A percentile compares a stretch with the other conserved stretches of the same genome.
Evolutionary conservation across 495 filamentous ascomycete genomes (phyloP).

Genomic region (Aspergillus funiculosus): DNA sequence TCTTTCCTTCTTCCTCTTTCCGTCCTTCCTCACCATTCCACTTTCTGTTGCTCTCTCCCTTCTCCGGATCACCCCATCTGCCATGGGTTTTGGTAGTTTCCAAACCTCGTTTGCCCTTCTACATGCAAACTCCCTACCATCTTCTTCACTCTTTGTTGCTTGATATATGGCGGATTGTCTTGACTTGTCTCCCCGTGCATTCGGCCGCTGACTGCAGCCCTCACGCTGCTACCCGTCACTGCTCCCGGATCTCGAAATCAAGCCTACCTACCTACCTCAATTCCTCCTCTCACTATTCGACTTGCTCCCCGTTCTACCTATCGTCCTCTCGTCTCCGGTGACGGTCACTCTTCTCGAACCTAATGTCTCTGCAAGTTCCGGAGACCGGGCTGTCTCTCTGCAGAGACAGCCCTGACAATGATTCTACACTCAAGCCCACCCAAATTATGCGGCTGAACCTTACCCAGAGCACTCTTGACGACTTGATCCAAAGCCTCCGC

Average conservation of each 20-base stretch:
- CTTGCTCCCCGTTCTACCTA: conserved; percentile 2
- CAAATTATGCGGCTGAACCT: conserved; percentile 63
- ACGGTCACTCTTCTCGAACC: conserved; percentile 14
- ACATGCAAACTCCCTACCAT: conserved; percentile 23
- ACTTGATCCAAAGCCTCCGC: conserved; percentile 62
- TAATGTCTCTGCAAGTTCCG: conserved; percentile 45
- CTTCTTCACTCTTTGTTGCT: conserved; percentile 20
- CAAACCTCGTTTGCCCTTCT: conserved; percentile 20
- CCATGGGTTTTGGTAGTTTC: conserved; percentile 24
- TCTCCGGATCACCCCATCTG: conserved; percentile 16
- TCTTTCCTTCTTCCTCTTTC: conserved; percentile 17
- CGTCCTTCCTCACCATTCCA: conserved; percentile 9
- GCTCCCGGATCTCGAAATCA: conserved; percentile 24
- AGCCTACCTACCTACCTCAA: conserved; percentile 10
- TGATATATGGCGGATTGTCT: conserved; percentile 40
- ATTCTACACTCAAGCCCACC: conserved; percentile 28
- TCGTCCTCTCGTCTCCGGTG: conserved; percentile 3
- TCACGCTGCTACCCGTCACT: conserved; percentile 40
- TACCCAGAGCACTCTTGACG: conserved; percentile 59
- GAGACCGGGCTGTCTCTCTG: conserved; percentile 44
- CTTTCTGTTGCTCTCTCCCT: conserved; percentile 4
- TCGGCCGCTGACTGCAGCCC: conserved; percentile 44
- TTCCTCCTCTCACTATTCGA: conserved; percentile 15
- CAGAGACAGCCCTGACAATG: conserved; percentile 33
- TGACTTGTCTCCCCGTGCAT: conserved; percentile 34